Percentiles rank a stretch among this genome's conserved stretches.
Conservation (phyloP, 2,329 filamentous ascomycete genomes). For the Tolypocladium capitatum region DNA sequence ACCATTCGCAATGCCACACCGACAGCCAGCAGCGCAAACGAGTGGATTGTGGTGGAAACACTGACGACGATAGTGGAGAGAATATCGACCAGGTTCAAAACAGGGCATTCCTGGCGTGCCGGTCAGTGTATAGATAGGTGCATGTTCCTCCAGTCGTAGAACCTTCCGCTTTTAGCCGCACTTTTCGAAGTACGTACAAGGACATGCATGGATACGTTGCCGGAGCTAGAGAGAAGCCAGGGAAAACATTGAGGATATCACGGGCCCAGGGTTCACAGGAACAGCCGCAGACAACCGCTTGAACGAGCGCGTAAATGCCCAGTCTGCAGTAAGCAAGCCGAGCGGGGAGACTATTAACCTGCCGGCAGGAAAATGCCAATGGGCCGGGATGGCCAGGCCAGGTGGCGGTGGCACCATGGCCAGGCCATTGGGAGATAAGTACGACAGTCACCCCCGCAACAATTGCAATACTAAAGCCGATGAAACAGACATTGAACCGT, state of each 20-base stretch:
- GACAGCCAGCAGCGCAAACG: not conserved
- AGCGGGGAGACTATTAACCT: not conserved
- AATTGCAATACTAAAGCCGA: not conserved
- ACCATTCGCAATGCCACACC: not conserved
- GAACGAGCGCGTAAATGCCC: not conserved
- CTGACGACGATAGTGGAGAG: not conserved
- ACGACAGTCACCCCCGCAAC: not conserved
- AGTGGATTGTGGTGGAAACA: not conserved
- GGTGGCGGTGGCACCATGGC: no score
- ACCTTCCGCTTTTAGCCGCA: not conserved
- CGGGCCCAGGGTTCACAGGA: not conserved
- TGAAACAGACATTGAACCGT: not conserved
- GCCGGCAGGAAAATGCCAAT: no score
- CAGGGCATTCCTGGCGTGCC: not conserved
- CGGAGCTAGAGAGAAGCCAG: not conserved
- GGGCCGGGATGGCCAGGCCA: not conserved
- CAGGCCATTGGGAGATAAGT: not conserved
- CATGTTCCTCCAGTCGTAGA: not conserved
- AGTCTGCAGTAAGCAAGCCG: not conserved
- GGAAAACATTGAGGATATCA: not conserved
- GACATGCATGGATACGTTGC: not conserved
- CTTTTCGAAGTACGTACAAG: not conserved
- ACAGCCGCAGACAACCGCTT: no score
- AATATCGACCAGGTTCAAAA: not conserved
- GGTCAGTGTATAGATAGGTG: not conserved